Percentiles rank a stretch among this genome's conserved stretches.
Conservation (phyloP, 2,329 filamentous ascomycete species). For the Dactylellina cionopaga region DNA sequence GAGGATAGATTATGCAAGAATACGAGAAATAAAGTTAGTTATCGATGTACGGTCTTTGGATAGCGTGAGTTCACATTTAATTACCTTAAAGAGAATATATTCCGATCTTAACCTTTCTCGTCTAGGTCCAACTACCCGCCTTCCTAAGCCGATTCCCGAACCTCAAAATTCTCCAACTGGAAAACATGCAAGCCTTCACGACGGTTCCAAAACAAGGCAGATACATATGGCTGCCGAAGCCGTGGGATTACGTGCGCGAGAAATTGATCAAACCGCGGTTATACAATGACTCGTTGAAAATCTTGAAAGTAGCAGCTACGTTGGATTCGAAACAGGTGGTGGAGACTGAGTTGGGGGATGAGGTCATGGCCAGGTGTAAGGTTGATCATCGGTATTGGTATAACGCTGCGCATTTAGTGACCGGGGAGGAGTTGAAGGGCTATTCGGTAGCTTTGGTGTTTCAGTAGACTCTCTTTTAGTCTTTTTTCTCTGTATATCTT, state of each 20-base stretch:
- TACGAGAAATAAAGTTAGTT: neutral
- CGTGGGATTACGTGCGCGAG: slow-evolving; percentile 15
- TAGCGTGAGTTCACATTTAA: neutral
- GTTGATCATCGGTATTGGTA: neutral
- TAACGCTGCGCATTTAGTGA: neutral
- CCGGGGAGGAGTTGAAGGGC: neutral
- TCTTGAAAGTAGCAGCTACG: slow-evolving; percentile 4
- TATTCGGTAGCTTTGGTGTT: neutral
- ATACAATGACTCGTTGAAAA: neutral
- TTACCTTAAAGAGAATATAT: neutral
- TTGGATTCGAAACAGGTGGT: neutral
- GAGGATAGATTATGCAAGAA: neutral
- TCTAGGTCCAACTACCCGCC: slow-evolving; percentile 12
- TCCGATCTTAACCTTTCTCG: neutral
- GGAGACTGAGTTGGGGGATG: neutral
- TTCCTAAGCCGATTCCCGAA: slow-evolving; percentile 4
- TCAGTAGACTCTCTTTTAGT: no score
- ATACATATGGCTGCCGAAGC: neutral
- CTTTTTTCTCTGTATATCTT: no score
- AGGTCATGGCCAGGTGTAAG: neutral
- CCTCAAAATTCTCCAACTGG: neutral
- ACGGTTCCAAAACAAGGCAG: neutral
- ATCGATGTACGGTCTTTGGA: neutral
- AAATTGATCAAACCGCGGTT: neutral
- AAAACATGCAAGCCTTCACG: slow-evolving; percentile 2